phyloP scores from a whole-genome alignment of 176 grass and related monocot genomes.

The Eleusine coracana region DNA sequence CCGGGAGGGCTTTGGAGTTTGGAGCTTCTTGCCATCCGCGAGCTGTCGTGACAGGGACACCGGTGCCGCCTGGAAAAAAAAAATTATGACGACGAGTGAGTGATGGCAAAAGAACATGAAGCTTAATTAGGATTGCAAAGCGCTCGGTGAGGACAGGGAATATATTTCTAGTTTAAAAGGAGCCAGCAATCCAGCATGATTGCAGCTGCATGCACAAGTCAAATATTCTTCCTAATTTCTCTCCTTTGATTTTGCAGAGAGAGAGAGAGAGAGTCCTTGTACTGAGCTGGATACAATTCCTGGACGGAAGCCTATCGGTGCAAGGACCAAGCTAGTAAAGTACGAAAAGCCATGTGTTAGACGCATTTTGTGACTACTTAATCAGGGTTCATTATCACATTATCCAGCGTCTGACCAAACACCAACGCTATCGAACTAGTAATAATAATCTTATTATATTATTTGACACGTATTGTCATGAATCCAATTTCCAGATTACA shows the following conservation, averaged over 20 bases:
- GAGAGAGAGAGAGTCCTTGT: not conserved
- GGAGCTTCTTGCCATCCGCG: slow-evolving; percentile 18
- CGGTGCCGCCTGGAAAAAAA: not conserved
- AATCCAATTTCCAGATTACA: not conserved
- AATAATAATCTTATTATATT: not conserved
- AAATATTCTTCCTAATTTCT: slow-evolving; percentile 41
- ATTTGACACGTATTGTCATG: not conserved
- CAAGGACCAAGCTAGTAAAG: not conserved
- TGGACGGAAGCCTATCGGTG: not conserved
- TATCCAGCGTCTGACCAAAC: not conserved
- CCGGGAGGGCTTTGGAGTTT: not conserved
- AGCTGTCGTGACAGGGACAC: slow-evolving; percentile 45
- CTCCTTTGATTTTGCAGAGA: not conserved
- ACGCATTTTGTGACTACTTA: not conserved
- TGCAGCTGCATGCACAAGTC: slow-evolving; percentile 44
- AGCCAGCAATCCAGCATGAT: slow-evolving; percentile 3
- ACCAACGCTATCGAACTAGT: not conserved
- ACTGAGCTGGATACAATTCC: not conserved
- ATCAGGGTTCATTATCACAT: not conserved
- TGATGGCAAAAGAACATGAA: slow-evolving; percentile 24
- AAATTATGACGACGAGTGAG: slow-evolving; percentile 2
- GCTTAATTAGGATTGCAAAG: slow-evolving; percentile 29
- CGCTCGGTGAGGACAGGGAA: slow-evolving; percentile 18
- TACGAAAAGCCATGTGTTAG: slow-evolving; percentile 17
- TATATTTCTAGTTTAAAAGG: slow-evolving; percentile 34